Evolutionary conservation across 129 eudicot genomes (phyloP).

Genomic region (carrot (Daucus carota)): DNA sequence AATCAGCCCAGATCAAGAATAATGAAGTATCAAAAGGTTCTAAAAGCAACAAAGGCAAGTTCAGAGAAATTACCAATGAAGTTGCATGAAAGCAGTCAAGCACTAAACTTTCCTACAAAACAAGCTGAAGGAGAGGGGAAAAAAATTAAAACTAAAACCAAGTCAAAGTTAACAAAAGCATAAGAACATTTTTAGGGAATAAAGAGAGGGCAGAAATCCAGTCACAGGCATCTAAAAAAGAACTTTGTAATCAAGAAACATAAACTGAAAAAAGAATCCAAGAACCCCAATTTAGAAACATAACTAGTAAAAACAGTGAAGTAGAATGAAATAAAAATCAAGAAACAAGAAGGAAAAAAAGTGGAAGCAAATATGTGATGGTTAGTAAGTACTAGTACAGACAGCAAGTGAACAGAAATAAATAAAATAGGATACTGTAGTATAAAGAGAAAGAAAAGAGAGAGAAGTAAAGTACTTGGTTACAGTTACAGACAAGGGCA

Average conservation of each 20-base stretch:
- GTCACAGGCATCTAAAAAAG: constrained; percentile 1
- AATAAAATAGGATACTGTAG: not conserved
- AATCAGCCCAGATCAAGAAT: constrained; percentile 10
- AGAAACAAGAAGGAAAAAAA: constrained; percentile 12
- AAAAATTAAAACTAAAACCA: constrained; percentile 5
- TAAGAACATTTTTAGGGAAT: constrained; percentile 8
- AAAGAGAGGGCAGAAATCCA: constrained; percentile 25
- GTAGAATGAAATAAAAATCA: constrained; percentile 15
- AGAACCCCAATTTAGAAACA: constrained; percentile 35
- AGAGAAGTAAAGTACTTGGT: constrained; percentile 30
- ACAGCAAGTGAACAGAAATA: constrained; percentile 14
- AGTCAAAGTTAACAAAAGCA: constrained; percentile 7
- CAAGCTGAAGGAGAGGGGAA: not conserved
- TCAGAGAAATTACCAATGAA: constrained; percentile 3
- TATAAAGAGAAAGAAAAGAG: not conserved
- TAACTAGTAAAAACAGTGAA: constrained; percentile 16
- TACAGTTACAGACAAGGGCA: constrained; percentile 24
- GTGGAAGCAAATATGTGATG: constrained; percentile 17
- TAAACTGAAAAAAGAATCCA: constrained; percentile 15
- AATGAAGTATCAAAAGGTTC: not conserved
- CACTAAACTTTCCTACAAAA: constrained; percentile 18
- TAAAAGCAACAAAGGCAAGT: not conserved
- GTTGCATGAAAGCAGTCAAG: constrained; percentile 15
- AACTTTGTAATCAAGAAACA: constrained; percentile 7
- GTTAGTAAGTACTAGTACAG: constrained; percentile 13